phyloP scores from a whole-genome alignment of 768 basidiomycete genomes.

The Neoboletus brunneissimus region DNA sequence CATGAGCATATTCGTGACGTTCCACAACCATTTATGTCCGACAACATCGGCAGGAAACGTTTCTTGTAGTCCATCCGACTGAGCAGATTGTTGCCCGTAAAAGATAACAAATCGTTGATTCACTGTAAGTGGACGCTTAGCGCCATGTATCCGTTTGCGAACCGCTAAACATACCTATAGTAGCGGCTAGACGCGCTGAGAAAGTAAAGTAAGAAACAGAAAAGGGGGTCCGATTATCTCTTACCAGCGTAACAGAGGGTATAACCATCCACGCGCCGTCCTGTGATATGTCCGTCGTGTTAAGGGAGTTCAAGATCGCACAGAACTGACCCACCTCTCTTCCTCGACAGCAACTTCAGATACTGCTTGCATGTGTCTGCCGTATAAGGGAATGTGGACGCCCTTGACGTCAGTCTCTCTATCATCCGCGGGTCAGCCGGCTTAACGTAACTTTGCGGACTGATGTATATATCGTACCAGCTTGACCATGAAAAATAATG shows the following conservation, averaged over 20 bases:
- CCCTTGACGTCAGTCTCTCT: slow-evolving; percentile 60
- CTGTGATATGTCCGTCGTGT: slow-evolving; percentile 18
- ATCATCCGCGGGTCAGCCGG: slow-evolving; percentile 5
- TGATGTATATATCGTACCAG: slow-evolving; percentile 37
- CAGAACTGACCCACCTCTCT: slow-evolving; percentile 37
- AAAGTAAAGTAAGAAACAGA: slow-evolving; percentile 1
- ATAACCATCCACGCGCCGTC: slow-evolving; percentile 42
- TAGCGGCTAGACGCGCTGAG: slow-evolving; percentile 47
- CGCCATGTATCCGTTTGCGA: not conserved
- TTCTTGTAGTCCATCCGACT: slow-evolving; percentile 51
- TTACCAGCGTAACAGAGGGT: slow-evolving; percentile 43
- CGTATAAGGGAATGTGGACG: slow-evolving; percentile 60
- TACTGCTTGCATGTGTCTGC: slow-evolving; percentile 47
- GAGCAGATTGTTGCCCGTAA: slow-evolving; percentile 53
- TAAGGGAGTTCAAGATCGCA: not conserved
- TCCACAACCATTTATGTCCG: slow-evolving; percentile 36
- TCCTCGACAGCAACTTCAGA: slow-evolving; percentile 44
- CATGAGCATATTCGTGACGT: slow-evolving; percentile 37
- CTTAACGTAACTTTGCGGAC: not conserved
- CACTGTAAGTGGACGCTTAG: slow-evolving; percentile 31
- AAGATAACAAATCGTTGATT: slow-evolving; percentile 52
- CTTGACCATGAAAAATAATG: slow-evolving; percentile 53
- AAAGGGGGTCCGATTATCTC: slow-evolving; percentile 6
- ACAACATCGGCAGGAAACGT: slow-evolving; percentile 40
- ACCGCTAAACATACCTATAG: slow-evolving; percentile 39